phyloP scores from a whole-genome alignment of 352 stramenopile genomes.

The Pilasporangium apinafurcum region DNA sequence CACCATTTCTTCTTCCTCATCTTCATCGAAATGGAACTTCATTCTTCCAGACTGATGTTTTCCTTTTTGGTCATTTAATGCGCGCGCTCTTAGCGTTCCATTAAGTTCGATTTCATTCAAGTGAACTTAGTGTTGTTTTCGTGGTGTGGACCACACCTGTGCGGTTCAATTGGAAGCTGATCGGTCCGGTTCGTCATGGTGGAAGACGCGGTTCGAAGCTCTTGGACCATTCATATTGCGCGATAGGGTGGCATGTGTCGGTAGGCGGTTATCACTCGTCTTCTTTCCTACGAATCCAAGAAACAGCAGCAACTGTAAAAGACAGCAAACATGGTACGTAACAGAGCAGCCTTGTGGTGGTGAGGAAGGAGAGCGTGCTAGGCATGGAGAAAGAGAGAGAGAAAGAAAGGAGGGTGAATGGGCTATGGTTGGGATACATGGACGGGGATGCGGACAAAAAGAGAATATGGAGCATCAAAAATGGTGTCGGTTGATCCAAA shows the following conservation, averaged over 20 bases:
- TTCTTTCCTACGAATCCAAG: slow-evolving; percentile 86
- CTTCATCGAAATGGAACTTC: slow-evolving; percentile 37
- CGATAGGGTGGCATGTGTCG: slow-evolving; percentile 1
- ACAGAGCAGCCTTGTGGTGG: too few relatives aligned
- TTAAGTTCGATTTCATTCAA: slow-evolving; percentile 9
- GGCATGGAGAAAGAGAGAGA: not conserved
- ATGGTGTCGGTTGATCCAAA: too few relatives aligned
- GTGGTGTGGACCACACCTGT: slow-evolving; percentile 17
- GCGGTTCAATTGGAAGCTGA: slow-evolving; percentile 6
- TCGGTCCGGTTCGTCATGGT: slow-evolving; percentile 5
- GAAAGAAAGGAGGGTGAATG: not conserved
- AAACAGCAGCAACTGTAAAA: too few relatives aligned
- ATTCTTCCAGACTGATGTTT: slow-evolving; percentile 15
- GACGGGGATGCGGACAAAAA: too few relatives aligned
- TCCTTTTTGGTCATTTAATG: not conserved
- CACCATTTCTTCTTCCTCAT: slow-evolving; percentile 16
- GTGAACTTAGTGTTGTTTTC: slow-evolving; percentile 9
- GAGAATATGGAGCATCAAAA: too few relatives aligned
- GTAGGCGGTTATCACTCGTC: slow-evolving; percentile 62
- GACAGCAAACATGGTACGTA: slow-evolving; percentile 75
- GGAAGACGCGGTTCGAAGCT: slow-evolving; percentile 9
- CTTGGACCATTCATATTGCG: slow-evolving; percentile 54
- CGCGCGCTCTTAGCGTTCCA: not conserved
- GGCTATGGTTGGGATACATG: too few relatives aligned
- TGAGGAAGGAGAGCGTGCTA: too few relatives aligned